Percentiles rank a stretch among this genome's conserved stretches.
Evolutionary conservation across 257 asterid genomes (phyloP).

Genomic region (Mentha longifolia): DNA sequence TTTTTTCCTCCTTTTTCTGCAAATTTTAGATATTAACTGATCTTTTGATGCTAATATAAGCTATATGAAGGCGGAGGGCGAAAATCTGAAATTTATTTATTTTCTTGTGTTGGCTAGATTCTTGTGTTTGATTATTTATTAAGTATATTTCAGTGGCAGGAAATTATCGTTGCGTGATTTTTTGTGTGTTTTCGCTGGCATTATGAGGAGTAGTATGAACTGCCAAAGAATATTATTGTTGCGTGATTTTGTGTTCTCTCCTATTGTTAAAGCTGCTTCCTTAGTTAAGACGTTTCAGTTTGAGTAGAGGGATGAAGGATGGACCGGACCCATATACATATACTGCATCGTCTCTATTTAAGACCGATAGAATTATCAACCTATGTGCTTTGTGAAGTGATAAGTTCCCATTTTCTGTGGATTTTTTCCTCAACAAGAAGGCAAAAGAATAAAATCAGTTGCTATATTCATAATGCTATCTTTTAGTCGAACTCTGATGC

Average conservation of each 20-base stretch:
- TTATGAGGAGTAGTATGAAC: no score
- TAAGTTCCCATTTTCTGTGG: conserved; percentile 2
- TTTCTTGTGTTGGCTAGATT: background rate
- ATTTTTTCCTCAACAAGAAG: background rate
- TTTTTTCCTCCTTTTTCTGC: background rate
- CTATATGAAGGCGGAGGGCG: background rate
- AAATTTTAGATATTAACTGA: conserved; percentile 13
- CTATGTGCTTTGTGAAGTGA: background rate
- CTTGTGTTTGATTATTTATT: background rate
- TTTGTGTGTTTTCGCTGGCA: background rate
- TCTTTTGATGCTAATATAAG: conserved; percentile 15
- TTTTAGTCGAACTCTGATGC: conserved; percentile 29
- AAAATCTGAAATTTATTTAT: background rate
- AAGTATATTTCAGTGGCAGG: background rate
- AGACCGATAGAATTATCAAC: no score
- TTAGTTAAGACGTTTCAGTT: no score
- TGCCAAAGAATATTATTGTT: no score
- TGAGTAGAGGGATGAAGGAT: conserved; percentile 11
- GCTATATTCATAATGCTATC: background rate
- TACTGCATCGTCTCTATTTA: no score
- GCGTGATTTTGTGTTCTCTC: no score
- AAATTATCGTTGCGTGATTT: background rate
- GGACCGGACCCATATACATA: no score
- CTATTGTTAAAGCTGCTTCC: no score
- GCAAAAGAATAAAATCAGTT: background rate